These are phyloP conservation scores for Firmiana major DNA, from an alignment of 345 rosid genomes.

Conservation along the genomic window DNA sequence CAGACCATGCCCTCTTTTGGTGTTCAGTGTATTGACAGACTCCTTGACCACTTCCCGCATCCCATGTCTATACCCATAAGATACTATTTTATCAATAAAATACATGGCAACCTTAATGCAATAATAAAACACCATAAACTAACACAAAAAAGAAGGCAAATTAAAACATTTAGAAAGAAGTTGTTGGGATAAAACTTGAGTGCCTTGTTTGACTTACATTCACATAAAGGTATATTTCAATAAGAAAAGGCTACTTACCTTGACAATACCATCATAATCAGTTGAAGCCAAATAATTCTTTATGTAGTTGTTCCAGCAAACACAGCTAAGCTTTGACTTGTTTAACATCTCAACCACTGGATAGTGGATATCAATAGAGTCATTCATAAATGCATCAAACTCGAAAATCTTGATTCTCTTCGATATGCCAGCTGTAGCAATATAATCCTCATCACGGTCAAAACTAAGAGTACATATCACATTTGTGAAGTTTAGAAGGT, in stretches of 20 bases:
- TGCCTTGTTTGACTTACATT: neutral
- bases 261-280: conserved; percentile 78
- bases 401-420: conserved; percentile 83
- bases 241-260: conserved; percentile 39
- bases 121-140: neutral
- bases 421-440: conserved; percentile 93
- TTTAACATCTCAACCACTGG: conserved; percentile 80
- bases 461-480: conserved; percentile 81
- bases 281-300: conserved; percentile 87
- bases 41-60: conserved; percentile 72
- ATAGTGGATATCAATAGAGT: conserved; percentile 70
- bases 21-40: conserved; percentile 69
- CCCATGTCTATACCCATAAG: conserved; percentile 69
- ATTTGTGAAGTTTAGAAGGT: conserved; percentile 69
- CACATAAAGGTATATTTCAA: conserved; percentile 7
- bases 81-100: conserved; percentile 27
- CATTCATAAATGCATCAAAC: conserved; percentile 61
- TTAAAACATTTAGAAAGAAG: neutral
- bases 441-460: conserved; percentile 68
- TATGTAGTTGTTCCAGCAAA: conserved; percentile 91
- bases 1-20: conserved; percentile 89
- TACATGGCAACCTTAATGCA: no score
- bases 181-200: neutral
- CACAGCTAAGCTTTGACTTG: conserved; percentile 75
- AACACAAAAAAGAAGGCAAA: neutral